A percentile compares a stretch with the other conserved stretches of the same genome.
These are phyloP conservation scores for Tetrapisispora pingtungensis DNA, from an alignment of 805 yeast genomes.

Conservation along the genomic window DNA sequence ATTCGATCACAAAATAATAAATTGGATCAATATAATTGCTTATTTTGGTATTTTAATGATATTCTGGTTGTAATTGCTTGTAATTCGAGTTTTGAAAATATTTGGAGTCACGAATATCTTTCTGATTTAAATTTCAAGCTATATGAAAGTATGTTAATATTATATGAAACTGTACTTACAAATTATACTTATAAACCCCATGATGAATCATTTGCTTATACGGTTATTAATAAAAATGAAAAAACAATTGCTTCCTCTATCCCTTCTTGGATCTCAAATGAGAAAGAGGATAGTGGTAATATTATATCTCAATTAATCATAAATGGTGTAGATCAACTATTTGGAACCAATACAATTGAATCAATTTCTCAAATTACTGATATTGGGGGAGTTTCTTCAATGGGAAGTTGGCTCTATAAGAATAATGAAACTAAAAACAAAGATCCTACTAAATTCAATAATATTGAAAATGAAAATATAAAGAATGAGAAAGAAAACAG, in stretches of 20 bases:
- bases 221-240: slow-evolving; percentile 9
- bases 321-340: slow-evolving; percentile 18
- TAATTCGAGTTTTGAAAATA: slow-evolving; percentile 16
- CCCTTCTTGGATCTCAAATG: slow-evolving; percentile 13
- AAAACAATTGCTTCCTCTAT: slow-evolving; percentile 16
- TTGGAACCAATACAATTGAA: neutral
- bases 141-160: slow-evolving; percentile 14
- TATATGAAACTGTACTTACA: slow-evolving; percentile 9
- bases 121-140: slow-evolving; percentile 19
- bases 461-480: neutral
- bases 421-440: neutral
- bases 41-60: slow-evolving; percentile 27
- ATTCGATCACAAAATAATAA: neutral
- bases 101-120: slow-evolving; percentile 24
- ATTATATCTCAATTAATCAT: slow-evolving; percentile 18
- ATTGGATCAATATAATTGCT: neutral
- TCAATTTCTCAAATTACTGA: neutral
- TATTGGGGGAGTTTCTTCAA: slow-evolving; percentile 12
- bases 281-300: neutral
- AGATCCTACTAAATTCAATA: no score
- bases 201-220: slow-evolving; percentile 19
- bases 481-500: neutral
- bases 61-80: slow-evolving; percentile 19
- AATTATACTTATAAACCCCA: neutral
- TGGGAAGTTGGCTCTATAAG: slow-evolving; percentile 13